Evolutionary conservation across 2,329 filamentous ascomycete species (phyloP).

Genomic region (Didymella lethalis): DNA sequence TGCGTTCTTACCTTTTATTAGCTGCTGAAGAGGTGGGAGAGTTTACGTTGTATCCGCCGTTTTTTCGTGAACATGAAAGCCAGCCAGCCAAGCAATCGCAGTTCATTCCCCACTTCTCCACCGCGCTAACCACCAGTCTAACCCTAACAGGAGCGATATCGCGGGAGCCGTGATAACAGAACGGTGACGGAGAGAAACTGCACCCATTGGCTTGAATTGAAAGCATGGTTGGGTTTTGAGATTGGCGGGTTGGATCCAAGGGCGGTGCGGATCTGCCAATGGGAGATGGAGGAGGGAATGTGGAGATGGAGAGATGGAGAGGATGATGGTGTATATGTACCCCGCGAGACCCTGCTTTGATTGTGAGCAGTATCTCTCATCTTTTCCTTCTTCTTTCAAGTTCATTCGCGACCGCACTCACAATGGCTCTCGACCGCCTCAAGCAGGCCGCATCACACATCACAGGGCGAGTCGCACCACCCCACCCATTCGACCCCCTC

Average conservation of each 20-base stretch:
- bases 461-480: conserved; percentile 61
- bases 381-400: neutral
- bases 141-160: conserved; percentile 8
- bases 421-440: conserved; percentile 69
- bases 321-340: conserved; percentile 11
- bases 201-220: conserved; percentile 20
- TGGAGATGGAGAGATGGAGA: neutral
- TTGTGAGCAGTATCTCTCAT: neutral
- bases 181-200: conserved; percentile 7
- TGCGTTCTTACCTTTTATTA: too few relatives aligned
- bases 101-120: neutral
- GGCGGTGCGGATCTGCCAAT: conserved; percentile 17
- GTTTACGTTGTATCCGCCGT: too few relatives aligned
- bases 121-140: neutral
- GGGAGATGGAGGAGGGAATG: neutral
- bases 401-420: neutral
- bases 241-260: neutral
- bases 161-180: conserved; percentile 9
- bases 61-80: too few relatives aligned
- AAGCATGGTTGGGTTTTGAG: conserved; percentile 10
- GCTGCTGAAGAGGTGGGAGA: too few relatives aligned
- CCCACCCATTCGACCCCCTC: conserved; percentile 82
- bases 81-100: neutral
- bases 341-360: conserved; percentile 12
- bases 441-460: conserved; percentile 70